These are phyloP conservation scores for Heterobasidion parviporum DNA, from an alignment of 1,284 basidiomycete genomes.

Conservation along the genomic window DNA sequence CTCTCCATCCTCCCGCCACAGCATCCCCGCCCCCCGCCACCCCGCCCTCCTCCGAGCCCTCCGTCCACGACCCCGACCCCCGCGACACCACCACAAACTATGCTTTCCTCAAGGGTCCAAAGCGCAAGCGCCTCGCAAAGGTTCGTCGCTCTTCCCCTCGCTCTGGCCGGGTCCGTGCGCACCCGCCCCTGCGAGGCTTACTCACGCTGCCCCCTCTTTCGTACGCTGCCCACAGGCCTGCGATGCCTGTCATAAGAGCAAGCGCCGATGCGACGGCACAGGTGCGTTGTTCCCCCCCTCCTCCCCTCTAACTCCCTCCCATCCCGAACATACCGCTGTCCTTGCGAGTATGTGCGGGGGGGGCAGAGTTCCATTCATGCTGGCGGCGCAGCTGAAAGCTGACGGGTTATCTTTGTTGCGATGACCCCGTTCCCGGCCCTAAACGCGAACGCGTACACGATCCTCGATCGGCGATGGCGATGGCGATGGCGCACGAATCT, in stretches of 20 bases:
- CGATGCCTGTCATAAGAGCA: constrained; percentile 76
- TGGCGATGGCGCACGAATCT: no score
- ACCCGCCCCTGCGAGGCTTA: no score
- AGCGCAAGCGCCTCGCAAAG: constrained; percentile 42
- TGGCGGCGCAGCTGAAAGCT: no score
- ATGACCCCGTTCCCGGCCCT: no score
- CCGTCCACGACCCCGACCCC: constrained; percentile 11
- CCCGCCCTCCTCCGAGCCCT: constrained; percentile 8
- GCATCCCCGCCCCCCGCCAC: no score
- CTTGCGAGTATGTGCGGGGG: not conserved
- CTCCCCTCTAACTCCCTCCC: not conserved
- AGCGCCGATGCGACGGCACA: constrained; percentile 75
- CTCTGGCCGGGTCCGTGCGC: not conserved
- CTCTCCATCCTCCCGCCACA: not conserved
- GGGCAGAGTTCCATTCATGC: no score
- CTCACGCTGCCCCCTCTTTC: no score
- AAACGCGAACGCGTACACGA: no score
- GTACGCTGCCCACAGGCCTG: constrained; percentile 44
- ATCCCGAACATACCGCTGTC: not conserved
- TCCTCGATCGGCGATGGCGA: no score
- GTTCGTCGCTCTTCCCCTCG: constrained; percentile 22
- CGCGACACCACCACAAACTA: constrained; percentile 9
- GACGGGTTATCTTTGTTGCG: no score
- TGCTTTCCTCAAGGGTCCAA: constrained; percentile 27
- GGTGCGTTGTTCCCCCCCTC: constrained; percentile 33